Conservation (phyloP, 2,329 filamentous ascomycete genomes). For the Alternaria solani region DNA sequence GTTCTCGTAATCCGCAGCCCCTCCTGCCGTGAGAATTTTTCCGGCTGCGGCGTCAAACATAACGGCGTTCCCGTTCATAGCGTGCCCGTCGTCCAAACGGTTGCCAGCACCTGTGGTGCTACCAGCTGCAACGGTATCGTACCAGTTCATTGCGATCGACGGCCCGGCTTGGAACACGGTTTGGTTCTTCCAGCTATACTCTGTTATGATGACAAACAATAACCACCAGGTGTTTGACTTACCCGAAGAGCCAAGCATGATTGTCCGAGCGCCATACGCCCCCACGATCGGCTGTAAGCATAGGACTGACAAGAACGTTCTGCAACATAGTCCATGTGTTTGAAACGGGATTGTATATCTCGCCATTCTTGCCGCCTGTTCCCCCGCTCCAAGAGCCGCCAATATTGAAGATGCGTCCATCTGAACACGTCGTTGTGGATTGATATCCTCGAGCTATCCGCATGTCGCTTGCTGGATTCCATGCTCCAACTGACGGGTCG, state of each 20-base stretch:
- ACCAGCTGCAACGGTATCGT: constrained; percentile 56
- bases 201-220: background rate
- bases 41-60: constrained; percentile 65
- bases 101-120: constrained; percentile 53
- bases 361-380: constrained; percentile 62
- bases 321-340: constrained; percentile 59
- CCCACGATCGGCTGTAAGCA: constrained; percentile 59
- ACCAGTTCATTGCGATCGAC: constrained; percentile 66
- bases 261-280: constrained; percentile 61
- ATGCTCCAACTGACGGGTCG: constrained; percentile 54
- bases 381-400: constrained; percentile 66
- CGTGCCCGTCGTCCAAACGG: constrained; percentile 55
- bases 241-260: constrained; percentile 62
- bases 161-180: constrained; percentile 65
- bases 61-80: constrained; percentile 65
- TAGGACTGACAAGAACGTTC: constrained; percentile 56
- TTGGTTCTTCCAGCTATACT: constrained; percentile 53
- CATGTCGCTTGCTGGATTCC: constrained; percentile 60
- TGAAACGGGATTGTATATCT: constrained; percentile 54
- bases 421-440: constrained; percentile 58
- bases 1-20: constrained; percentile 54
- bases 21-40: constrained; percentile 64
- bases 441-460: constrained; percentile 68
- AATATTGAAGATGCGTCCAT: constrained; percentile 66
- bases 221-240: background rate